Evolutionary conservation across 2,329 filamentous ascomycete species (phyloP).

Genomic region (Sarocladium kiliense): DNA sequence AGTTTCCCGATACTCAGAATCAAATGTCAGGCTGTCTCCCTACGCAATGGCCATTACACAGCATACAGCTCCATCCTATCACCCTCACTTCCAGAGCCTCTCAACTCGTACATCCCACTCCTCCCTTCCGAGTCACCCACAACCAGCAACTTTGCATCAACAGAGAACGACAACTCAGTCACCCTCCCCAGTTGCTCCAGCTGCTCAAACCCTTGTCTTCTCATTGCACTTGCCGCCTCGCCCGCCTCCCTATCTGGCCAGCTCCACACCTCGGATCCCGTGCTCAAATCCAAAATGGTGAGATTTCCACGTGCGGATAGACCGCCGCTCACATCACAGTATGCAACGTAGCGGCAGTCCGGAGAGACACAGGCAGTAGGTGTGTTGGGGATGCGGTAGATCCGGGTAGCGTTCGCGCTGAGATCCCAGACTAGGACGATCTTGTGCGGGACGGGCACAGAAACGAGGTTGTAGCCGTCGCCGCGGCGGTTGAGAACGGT

Average conservation of each 20-base stretch:
- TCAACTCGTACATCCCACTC: conserved; percentile 30
- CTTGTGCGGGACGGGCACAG: conserved; percentile 24
- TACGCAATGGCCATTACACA: neutral
- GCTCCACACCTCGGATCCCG: conserved; percentile 30
- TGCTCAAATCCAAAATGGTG: conserved; percentile 32
- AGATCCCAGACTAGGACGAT: conserved; percentile 37
- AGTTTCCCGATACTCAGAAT: no score
- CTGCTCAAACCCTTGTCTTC: conserved; percentile 23
- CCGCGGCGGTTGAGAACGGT: conserved; percentile 21
- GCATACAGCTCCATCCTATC: conserved; percentile 8
- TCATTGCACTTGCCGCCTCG: conserved; percentile 18
- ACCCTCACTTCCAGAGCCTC: conserved; percentile 7
- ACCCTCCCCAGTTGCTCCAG: conserved; percentile 28
- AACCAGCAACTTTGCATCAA: conserved; percentile 29
- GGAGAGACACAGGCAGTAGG: conserved; percentile 30
- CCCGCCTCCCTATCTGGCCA: conserved; percentile 27
- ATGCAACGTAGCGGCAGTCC: conserved; percentile 35
- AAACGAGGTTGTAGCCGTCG: conserved; percentile 25
- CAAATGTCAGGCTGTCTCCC: no score
- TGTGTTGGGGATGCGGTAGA: conserved; percentile 33
- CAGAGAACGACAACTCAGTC: conserved; percentile 32
- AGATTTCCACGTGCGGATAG: conserved; percentile 27
- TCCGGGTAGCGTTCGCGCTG: conserved; percentile 28
- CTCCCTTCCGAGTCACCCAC: conserved; percentile 29
- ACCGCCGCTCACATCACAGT: conserved; percentile 29